phyloP scores from a whole-genome alignment of 176 grass and related monocot species.

The Pharus latifolius region DNA sequence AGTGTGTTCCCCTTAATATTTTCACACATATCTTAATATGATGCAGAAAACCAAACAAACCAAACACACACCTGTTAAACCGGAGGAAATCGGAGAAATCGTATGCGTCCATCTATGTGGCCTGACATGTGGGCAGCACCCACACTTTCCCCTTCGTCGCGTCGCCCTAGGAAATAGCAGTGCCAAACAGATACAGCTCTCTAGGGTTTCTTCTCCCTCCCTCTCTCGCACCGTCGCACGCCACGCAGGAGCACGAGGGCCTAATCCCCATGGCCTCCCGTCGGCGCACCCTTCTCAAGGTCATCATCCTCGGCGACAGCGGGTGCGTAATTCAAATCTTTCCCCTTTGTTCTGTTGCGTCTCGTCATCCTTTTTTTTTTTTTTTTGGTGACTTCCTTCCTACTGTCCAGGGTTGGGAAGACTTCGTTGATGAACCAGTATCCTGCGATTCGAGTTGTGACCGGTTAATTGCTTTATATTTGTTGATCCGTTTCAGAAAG shows the following conservation, averaged over 20 bases:
- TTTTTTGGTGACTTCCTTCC: background rate
- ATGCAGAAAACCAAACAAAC: no score
- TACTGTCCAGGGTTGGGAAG: slow-evolving; percentile 61
- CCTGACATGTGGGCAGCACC: background rate
- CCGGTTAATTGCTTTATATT: background rate
- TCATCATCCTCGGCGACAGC: slow-evolving; percentile 99
- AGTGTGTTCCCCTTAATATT: no score
- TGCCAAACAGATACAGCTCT: background rate
- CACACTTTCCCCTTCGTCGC: background rate
- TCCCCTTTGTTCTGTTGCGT: slow-evolving; percentile 15
- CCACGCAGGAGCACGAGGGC: background rate
- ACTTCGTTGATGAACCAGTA: slow-evolving; percentile 92
- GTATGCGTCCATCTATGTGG: slow-evolving; percentile 3
- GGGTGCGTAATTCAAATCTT: slow-evolving; percentile 69
- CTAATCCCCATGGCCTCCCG: slow-evolving; percentile 25
- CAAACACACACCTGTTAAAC: no score
- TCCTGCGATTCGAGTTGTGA: slow-evolving; percentile 29
- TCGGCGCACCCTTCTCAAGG: slow-evolving; percentile 80
- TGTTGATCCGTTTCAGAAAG: background rate
- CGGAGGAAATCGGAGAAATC: background rate
- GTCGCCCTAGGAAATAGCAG: background rate
- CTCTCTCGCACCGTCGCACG: background rate
- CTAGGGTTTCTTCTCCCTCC: slow-evolving; percentile 2
- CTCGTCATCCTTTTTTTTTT: background rate
- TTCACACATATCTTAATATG: no score